Base-by-base conservation (phyloP, 2,329 filamentous ascomycete genomes). In the Tolypocladium album region DNA sequence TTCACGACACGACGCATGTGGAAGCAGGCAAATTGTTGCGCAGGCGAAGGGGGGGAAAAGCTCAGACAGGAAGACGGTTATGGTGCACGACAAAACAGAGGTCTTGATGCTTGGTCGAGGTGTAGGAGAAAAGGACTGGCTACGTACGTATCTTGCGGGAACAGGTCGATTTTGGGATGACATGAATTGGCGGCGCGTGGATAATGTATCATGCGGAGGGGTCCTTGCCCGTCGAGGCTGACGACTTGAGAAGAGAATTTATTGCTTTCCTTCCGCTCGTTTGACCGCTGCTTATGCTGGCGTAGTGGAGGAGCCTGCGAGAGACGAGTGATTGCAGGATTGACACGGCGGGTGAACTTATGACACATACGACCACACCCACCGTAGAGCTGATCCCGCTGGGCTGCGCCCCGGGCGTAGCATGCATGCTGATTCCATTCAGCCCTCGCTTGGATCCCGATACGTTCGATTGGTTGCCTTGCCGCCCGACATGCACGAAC, bases 1-100 rank as follows among this genome's bases (percentile, higher is more conserved):
- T 59, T 58, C 57, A 60, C 50, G 55, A 56, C 27, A 36, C 52
- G 50, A 60, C 40, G 57, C 40, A 61, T 34, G 47, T 15, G 52
- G 43, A 36, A 17, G 45, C 45, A 55, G n/a, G 57, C 45, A 59
- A 38, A 60, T 11, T 13, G 53, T 9, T 40, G 38, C 27, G 27
- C 27, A 8, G 55, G 36, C 55, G 55, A 31, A 31, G 5, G 27
- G 27, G 27, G 5, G 36, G 38, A 11, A 43, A 27, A 31, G 20
- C 17, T 7, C 15, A n/a, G 36, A 34, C 7, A 24, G n/a, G 55
- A 27, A 42, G 31, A 43, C 22, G 55, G 17, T 4, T 56, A 22
- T 43, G 6, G 38, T 17, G 39, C 17, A 31, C 27, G 3, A 31
- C 27, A 56, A 31, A 34, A 27, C 2, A 20, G 55, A 6, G 55